Evolutionary conservation across 2,329 filamentous ascomycete species (phyloP).

Genomic region (Fusarium metavorans): DNA sequence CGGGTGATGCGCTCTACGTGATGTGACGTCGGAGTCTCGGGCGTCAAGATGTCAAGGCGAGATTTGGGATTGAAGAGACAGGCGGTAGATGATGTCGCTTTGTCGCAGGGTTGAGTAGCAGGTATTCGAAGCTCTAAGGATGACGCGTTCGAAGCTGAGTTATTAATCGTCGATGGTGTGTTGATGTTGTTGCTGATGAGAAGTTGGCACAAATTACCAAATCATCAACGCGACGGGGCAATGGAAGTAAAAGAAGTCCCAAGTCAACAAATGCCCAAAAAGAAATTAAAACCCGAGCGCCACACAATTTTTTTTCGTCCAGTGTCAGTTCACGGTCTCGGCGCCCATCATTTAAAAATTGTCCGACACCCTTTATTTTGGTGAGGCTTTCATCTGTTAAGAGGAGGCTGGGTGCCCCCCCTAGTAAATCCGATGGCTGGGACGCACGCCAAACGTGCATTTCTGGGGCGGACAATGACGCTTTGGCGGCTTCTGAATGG

Average conservation of each 20-base stretch:
- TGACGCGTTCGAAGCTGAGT: not conserved
- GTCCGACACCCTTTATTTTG: not conserved
- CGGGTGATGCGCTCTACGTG: slow-evolving; percentile 19
- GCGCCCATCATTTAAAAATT: not conserved
- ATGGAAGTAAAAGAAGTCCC: slow-evolving; percentile 1
- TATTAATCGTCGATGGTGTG: not conserved
- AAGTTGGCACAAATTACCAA: not conserved
- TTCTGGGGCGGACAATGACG: slow-evolving; percentile 23
- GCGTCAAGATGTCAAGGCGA: slow-evolving; percentile 20
- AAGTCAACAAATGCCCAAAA: slow-evolving; percentile 4
- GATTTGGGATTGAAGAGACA: not conserved
- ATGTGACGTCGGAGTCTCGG: slow-evolving; percentile 21
- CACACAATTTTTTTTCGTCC: slow-evolving; percentile 8
- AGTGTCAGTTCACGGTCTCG: slow-evolving; percentile 11
- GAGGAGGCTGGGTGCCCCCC: slow-evolving; percentile 30
- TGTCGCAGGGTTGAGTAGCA: not conserved
- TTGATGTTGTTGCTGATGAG: not conserved
- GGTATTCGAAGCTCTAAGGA: not conserved
- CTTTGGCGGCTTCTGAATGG: slow-evolving; percentile 30
- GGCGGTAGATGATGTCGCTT: slow-evolving; percentile 1
- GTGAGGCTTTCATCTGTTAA: slow-evolving; percentile 20
- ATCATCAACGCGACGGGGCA: not conserved
- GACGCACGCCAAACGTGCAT: slow-evolving; percentile 6
- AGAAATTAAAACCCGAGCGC: not conserved
- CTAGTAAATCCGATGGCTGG: slow-evolving; percentile 30